These are phyloP conservation scores for Maudiozyma saulgeensis DNA, from an alignment of 805 yeast genomes.

Conservation along the genomic window DNA sequence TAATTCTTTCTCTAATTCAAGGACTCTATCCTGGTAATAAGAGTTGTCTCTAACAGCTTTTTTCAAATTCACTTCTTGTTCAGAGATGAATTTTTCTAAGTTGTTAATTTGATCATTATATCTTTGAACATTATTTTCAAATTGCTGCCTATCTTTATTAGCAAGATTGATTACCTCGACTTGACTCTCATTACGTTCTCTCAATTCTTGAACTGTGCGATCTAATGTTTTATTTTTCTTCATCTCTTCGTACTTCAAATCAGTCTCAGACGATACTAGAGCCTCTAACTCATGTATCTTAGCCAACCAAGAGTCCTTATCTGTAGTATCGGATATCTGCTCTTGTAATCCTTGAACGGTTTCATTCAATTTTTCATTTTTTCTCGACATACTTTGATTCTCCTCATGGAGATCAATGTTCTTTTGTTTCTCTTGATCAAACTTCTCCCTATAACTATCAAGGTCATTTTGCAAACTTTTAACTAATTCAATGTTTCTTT, in stretches of 20 bases:
- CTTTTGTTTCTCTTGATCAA: slow-evolving; percentile 41
- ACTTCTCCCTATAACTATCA: slow-evolving; percentile 23
- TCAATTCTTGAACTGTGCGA: slow-evolving; percentile 45
- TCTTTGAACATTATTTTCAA: slow-evolving; percentile 41
- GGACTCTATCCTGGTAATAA: slow-evolving; percentile 43
- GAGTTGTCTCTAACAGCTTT: slow-evolving; percentile 48
- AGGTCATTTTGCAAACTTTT: slow-evolving; percentile 28
- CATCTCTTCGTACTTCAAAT: slow-evolving; percentile 41
- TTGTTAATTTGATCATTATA: slow-evolving; percentile 36
- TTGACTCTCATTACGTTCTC: slow-evolving; percentile 43
- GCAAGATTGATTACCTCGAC: slow-evolving; percentile 40
- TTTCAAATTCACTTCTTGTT: slow-evolving; percentile 34
- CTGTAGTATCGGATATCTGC: slow-evolving; percentile 41
- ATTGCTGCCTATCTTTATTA: slow-evolving; percentile 49
- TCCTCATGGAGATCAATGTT: slow-evolving; percentile 54
- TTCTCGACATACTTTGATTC: slow-evolving; percentile 51
- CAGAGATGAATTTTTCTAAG: slow-evolving; percentile 38
- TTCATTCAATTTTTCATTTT: slow-evolving; percentile 40
- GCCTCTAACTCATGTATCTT: slow-evolving; percentile 46
- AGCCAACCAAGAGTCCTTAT: slow-evolving; percentile 48
- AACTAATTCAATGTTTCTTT: slow-evolving; percentile 30
- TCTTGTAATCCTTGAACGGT: slow-evolving; percentile 40
- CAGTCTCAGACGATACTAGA: slow-evolving; percentile 39
- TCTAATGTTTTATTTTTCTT: slow-evolving; percentile 43
- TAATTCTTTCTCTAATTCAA: slow-evolving; percentile 47